phyloP scores from a whole-genome alignment of 2,329 filamentous ascomycete species.

The Epichloe sp. region DNA sequence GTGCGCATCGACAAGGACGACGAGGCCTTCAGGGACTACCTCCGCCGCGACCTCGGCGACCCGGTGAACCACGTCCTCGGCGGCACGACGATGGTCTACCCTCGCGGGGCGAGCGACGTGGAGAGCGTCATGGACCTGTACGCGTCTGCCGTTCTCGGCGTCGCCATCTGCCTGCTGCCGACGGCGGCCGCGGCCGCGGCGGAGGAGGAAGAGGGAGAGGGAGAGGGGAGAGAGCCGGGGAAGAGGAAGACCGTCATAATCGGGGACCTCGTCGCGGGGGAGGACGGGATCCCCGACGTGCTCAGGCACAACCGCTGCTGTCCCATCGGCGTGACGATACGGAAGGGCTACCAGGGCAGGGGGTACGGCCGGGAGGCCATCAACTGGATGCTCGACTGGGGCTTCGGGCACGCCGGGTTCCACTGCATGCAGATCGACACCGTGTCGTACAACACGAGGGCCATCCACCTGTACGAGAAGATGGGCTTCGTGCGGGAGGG shows the following conservation, averaged over 20 bases:
- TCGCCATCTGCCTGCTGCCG: not conserved
- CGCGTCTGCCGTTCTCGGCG: not conserved
- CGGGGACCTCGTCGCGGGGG: too few species aligned
- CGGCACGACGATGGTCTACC: not conserved
- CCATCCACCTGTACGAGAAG: conserved; percentile 27
- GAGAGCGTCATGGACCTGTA: not conserved
- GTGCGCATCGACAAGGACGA: not conserved
- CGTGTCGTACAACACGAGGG: conserved; percentile 29
- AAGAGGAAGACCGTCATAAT: too few species aligned
- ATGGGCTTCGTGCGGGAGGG: conserved; percentile 34
- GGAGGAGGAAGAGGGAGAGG: too few species aligned
- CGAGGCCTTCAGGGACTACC: not conserved
- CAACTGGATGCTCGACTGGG: conserved; percentile 32
- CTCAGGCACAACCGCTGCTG: not conserved
- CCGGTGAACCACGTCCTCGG: not conserved
- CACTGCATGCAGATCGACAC: conserved; percentile 29
- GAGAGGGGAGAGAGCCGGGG: too few species aligned
- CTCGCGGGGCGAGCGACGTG: not conserved
- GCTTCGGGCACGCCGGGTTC: conserved; percentile 29
- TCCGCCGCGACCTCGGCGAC: not conserved
- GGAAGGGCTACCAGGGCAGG: conserved; percentile 19
- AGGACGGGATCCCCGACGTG: too few species aligned
- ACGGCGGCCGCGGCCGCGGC: too few species aligned
- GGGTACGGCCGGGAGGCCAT: conserved; percentile 36
- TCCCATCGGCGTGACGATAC: conserved; percentile 24